Conservation (phyloP, 2,329 filamentous ascomycete species). For the Ophiostoma sp. region DNA sequence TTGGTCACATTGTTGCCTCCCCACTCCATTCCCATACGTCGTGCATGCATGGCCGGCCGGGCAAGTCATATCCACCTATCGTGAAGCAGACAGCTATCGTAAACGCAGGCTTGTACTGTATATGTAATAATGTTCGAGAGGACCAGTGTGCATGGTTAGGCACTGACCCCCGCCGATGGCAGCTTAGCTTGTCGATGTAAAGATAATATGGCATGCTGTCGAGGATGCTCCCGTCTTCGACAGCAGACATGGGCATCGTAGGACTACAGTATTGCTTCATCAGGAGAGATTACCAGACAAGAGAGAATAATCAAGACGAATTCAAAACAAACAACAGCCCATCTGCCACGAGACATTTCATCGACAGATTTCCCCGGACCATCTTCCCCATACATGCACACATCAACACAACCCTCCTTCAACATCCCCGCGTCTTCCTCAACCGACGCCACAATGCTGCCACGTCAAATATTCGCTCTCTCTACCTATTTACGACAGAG, state of each 20-base stretch:
- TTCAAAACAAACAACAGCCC: neutral
- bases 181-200: too few relatives aligned
- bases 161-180: neutral
- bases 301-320: neutral
- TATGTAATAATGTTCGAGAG: neutral
- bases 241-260: neutral
- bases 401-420: neutral
- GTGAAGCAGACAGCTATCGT: constrained; percentile 5
- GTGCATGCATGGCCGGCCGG: neutral
- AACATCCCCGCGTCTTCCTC: neutral
- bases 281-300: too few relatives aligned
- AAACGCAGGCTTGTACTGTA: too few relatives aligned
- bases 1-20: neutral
- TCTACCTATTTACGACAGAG: neutral
- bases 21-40: neutral
- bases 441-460: neutral
- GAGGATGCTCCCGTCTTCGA: neutral
- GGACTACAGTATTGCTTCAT: too few relatives aligned
- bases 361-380: constrained; percentile 6
- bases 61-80: constrained; percentile 6
- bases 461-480: neutral
- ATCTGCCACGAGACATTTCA: neutral
- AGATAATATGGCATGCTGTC: neutral
- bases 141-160: neutral
- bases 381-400: neutral